Evolutionary conservation across 176 grass and related monocot genomes (phyloP).

Genomic region (Pontederia paniculata): DNA sequence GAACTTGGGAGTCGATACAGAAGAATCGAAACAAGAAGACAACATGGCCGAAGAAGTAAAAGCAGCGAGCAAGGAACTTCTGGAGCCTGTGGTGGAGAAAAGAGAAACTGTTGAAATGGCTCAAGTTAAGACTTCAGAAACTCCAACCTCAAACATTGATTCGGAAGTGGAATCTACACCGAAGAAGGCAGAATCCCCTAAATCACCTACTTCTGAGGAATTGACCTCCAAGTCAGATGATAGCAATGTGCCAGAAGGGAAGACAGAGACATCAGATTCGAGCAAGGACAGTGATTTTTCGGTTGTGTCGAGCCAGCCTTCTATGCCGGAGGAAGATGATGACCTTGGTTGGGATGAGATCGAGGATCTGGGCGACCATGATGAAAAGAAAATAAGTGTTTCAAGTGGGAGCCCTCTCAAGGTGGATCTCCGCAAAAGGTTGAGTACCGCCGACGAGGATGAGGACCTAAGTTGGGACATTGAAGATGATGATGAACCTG

Average conservation of each 20-base stretch:
- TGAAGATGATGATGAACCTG: slow-evolving; percentile 41
- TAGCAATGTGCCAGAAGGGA: neutral
- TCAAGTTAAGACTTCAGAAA: slow-evolving; percentile 19
- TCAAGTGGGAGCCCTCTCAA: slow-evolving; percentile 31
- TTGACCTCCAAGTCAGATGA: slow-evolving; percentile 28
- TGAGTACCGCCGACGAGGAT: slow-evolving; percentile 45
- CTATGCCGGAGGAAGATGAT: slow-evolving; percentile 63
- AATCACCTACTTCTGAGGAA: slow-evolving; percentile 4
- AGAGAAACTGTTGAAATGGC: slow-evolving; percentile 8
- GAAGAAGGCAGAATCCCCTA: neutral
- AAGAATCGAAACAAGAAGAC: slow-evolving; percentile 14
- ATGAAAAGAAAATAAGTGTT: slow-evolving; percentile 44
- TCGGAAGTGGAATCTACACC: slow-evolving; percentile 3
- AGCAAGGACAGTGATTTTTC: slow-evolving; percentile 42
- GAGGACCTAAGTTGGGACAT: slow-evolving; percentile 80
- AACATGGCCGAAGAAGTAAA: slow-evolving; percentile 3
- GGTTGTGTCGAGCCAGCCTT: slow-evolving; percentile 28
- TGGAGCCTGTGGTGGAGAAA: neutral
- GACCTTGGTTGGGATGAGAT: slow-evolving; percentile 81
- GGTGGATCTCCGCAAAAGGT: slow-evolving; percentile 44
- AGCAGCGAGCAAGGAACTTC: slow-evolving; percentile 3
- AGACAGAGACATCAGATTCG: slow-evolving; percentile 15
- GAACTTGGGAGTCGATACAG: slow-evolving; percentile 6
- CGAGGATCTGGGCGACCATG: slow-evolving; percentile 50
- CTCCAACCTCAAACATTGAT: slow-evolving; percentile 24